phyloP scores from a whole-genome alignment of 2,329 filamentous ascomycete species.

The Phyllosticta paracitricarpa region DNA sequence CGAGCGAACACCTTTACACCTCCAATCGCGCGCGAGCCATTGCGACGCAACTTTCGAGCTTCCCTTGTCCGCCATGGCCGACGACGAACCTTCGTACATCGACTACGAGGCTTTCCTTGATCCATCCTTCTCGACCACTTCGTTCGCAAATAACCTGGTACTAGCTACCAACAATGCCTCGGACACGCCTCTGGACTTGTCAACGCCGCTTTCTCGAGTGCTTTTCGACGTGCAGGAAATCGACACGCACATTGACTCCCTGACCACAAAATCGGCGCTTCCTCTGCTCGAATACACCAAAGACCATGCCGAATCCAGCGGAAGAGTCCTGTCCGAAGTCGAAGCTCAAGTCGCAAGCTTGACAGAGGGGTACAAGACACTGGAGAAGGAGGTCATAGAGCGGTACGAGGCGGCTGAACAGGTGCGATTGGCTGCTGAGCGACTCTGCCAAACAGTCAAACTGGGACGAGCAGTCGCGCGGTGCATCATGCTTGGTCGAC shows the following conservation, averaged over 20 bases:
- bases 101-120: constrained; percentile 89
- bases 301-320: constrained; percentile 61
- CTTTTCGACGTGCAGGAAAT: constrained; percentile 96
- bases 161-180: constrained; percentile 84
- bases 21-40: neutral
- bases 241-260: constrained; percentile 84
- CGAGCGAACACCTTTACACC: neutral
- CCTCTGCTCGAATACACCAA: constrained; percentile 72
- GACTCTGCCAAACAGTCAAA: constrained; percentile 70
- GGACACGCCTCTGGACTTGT: constrained; percentile 83
- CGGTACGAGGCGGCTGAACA: constrained; percentile 81
- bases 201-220: constrained; percentile 83
- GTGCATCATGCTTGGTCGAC: constrained; percentile 70
- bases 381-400: constrained; percentile 77
- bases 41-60: neutral
- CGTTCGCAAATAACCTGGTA: constrained; percentile 83
- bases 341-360: constrained; percentile 71
- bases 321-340: constrained; percentile 62
- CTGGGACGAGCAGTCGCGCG: constrained; percentile 67
- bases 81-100: constrained; percentile 63
- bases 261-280: constrained; percentile 75
- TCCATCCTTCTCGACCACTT: constrained; percentile 67
- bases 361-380: constrained; percentile 72
- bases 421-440: constrained; percentile 64
- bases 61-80: neutral